phyloP scores from a whole-genome alignment of 164 flowering plant species.

The grape (Vitis vinifera) region DNA sequence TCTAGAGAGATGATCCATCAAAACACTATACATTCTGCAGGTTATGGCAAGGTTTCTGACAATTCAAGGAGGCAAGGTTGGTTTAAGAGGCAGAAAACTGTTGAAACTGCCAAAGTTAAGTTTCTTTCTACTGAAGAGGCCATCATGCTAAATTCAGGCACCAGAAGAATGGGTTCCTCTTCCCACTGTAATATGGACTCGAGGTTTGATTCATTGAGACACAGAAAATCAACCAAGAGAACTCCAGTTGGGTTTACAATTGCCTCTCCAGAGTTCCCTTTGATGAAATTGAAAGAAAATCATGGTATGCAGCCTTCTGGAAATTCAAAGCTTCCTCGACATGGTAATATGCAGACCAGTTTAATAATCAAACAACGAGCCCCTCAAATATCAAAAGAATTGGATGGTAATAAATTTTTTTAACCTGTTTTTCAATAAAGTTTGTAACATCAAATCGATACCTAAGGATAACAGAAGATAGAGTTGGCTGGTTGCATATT shows the following conservation, averaged over 20 bases:
- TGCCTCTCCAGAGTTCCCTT: neutral
- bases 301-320: neutral
- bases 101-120: conserved; percentile 27
- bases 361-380: neutral
- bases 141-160: conserved; percentile 21
- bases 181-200: neutral
- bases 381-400: conserved; percentile 1
- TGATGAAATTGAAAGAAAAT: neutral
- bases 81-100: conserved; percentile 10
- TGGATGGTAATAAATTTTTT: neutral
- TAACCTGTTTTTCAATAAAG: neutral
- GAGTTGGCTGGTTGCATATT: too few relatives aligned
- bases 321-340: neutral
- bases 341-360: neutral
- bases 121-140: conserved; percentile 25
- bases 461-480: neutral
- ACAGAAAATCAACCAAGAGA: neutral
- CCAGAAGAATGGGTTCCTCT: neutral
- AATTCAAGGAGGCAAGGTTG: neutral
- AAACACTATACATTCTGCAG: neutral
- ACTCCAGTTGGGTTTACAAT: neutral
- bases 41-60: neutral
- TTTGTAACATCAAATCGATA: neutral
- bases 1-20: neutral
- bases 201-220: neutral